phyloP scores from a whole-genome alignment of 345 rosid species.

The Cardiospermum halicacabum region DNA sequence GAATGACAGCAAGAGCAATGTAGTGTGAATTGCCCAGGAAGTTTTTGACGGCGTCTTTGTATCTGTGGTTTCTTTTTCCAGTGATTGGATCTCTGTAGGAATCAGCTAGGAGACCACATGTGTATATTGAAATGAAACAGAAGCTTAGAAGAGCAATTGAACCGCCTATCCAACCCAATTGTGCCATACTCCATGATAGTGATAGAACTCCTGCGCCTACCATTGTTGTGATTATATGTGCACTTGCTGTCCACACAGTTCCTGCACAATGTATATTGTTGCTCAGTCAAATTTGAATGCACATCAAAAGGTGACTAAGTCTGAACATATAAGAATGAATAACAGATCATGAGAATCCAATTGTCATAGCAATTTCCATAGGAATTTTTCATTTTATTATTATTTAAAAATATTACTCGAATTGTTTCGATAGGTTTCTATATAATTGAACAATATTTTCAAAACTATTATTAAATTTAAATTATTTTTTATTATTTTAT shows the following conservation, averaged over 20 bases:
- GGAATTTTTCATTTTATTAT: too few species aligned
- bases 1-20: constrained; percentile 10
- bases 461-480: too few species aligned
- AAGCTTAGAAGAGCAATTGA: constrained; percentile 8
- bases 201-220: constrained; percentile 22
- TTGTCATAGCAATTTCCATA: too few species aligned
- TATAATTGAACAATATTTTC: too few species aligned
- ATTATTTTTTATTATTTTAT: too few species aligned
- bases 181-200: constrained; percentile 20
- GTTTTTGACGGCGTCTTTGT: constrained; percentile 7
- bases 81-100: constrained; percentile 16
- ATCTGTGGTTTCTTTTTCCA: constrained; percentile 17
- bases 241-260: constrained; percentile 16
- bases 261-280: constrained; percentile 12
- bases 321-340: too few species aligned
- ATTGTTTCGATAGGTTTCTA: too few species aligned
- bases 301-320: too few species aligned
- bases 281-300: too few species aligned
- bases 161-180: constrained; percentile 22
- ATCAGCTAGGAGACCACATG: constrained; percentile 16
- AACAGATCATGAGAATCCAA: too few species aligned
- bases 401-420: too few species aligned
- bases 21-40: constrained; percentile 10
- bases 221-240: constrained; percentile 23
- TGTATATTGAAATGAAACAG: constrained; percentile 7